Conservation (phyloP, 2,329 filamentous ascomycete species). For the Microsporum audouinii region DNA sequence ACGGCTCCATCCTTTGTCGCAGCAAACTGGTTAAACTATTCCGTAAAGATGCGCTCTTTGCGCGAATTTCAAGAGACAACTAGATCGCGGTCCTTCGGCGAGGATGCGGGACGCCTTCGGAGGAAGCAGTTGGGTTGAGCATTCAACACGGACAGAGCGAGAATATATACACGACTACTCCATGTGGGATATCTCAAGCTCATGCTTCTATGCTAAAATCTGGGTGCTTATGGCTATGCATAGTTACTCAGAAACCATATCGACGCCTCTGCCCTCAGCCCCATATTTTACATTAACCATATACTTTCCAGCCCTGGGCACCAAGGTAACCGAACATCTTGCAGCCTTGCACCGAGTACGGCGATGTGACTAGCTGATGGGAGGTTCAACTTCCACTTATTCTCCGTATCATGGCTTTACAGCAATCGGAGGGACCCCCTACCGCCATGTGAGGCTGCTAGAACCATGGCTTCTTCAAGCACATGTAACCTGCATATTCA, state of each 20-base stretch:
- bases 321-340: background rate
- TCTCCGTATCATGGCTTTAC: background rate
- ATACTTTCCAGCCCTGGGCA: background rate
- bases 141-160: too few species aligned
- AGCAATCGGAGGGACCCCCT: background rate
- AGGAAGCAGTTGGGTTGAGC: too few species aligned
- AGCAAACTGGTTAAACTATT: too few species aligned
- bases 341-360: background rate
- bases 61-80: too few species aligned
- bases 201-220: too few species aligned
- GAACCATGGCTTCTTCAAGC: background rate
- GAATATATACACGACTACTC: too few species aligned
- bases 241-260: background rate
- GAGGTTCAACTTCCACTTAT: background rate
- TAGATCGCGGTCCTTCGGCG: too few species aligned
- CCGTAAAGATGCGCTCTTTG: too few species aligned
- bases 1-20: too few species aligned
- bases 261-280: background rate
- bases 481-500: background rate
- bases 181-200: too few species aligned
- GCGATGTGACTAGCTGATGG: background rate
- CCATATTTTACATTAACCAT: background rate
- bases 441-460: background rate
- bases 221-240: background rate
- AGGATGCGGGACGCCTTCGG: too few species aligned